A percentile compares a stretch with the other conserved stretches of the same genome.
Conservation (phyloP, 805 yeast species). For the Lachancea quebecensis region DNA sequence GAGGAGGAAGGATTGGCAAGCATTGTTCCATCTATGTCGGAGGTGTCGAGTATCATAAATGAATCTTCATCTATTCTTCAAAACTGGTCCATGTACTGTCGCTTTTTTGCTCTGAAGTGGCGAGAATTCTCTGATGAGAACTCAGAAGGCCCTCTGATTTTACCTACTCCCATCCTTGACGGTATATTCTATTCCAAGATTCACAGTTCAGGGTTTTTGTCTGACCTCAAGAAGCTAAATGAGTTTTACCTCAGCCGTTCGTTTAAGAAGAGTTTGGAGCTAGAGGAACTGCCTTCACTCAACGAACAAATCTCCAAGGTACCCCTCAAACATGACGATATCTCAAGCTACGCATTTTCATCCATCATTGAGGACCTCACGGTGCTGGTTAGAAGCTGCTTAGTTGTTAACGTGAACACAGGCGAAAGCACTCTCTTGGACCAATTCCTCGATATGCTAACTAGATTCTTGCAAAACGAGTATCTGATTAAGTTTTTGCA, state of each 20-base stretch:
- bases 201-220: constrained; percentile 41
- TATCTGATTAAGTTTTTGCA: constrained; percentile 27
- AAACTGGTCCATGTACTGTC: constrained; percentile 77
- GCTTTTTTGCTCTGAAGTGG: constrained; percentile 67
- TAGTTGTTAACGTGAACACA: constrained; percentile 61
- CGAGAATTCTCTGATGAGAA: constrained; percentile 33
- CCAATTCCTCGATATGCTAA: constrained; percentile 24
- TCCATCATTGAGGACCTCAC: constrained; percentile 84
- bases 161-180: constrained; percentile 23
- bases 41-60: constrained; percentile 35
- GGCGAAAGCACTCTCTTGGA: constrained; percentile 43
- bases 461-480: constrained; percentile 27
- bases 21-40: constrained; percentile 4
- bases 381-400: constrained; percentile 59
- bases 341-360: constrained; percentile 50
- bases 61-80: constrained; percentile 75
- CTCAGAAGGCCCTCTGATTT: constrained; percentile 8
- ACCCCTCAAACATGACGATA: constrained; percentile 19
- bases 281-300: constrained; percentile 70
- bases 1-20: not conserved
- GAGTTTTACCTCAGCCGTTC: constrained; percentile 69
- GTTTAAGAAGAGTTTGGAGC: constrained; percentile 68
- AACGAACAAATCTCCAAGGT: constrained; percentile 27
- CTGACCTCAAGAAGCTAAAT: constrained; percentile 53
- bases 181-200: constrained; percentile 25